Base-by-base conservation (phyloP, 2,329 filamentous ascomycete genomes). In the Pseudogymnoascus destructans region DNA sequence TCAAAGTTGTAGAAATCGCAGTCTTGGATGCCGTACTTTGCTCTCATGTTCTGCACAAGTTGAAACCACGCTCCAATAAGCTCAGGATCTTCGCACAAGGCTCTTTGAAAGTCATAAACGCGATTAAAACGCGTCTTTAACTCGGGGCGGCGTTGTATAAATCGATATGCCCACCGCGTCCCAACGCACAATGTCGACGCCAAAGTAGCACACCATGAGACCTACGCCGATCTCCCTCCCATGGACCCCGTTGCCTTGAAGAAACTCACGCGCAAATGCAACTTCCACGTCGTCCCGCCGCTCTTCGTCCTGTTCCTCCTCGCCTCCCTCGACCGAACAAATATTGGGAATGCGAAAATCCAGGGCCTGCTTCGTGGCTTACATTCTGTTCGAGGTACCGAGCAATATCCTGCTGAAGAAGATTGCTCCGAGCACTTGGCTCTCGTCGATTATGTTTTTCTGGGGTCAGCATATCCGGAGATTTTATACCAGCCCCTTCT, bases 321-420 rank as follows among this genome's bases (percentile, higher is more conserved):
- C 57, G 85, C 84, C 61, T 90, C 89, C 69, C 77, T 90, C 42
- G 82, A 86, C 66, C 77, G 85, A 11, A 90, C 88, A 23, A 92
- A 93, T 65, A 90, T 93, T 60, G 87, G 87, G 46, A 93, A 77
- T 71, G 89, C 81, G 35, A 83, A 81, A 63, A 79, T 84, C 60
- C 79, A 78, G 21, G 76, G 77, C 1, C 64, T 89, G 55, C 36
- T 68, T 65, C 46, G 64, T 66, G 0, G 63, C 65, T 15, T 68
- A 68, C 35, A 72, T 75, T 58, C 70, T 78, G 61, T 72, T 70
- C 40, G 65, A 70, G 61, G 61, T 68, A 10, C 66, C 66, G 9
- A 63, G 60, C 25, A 68, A 67, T 35, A 57, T 68, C 8, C 59
- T 67, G 2, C 57, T 69, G 38, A 65, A 61, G 59, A 63, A 68